These are phyloP conservation scores for Candida montana DNA, from an alignment of 805 yeast species.

Conservation along the genomic window DNA sequence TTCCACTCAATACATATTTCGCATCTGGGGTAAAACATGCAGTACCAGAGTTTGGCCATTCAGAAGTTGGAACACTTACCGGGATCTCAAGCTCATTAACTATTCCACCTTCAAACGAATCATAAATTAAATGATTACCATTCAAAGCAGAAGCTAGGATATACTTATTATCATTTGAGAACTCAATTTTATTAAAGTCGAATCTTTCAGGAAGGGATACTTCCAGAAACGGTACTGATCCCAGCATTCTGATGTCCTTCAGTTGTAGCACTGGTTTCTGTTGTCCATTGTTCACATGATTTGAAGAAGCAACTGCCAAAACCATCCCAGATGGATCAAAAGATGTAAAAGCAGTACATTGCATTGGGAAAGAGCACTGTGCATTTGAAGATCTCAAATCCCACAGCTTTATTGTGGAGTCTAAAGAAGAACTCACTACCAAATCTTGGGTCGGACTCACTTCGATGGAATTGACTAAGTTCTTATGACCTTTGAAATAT, in stretches of 20 bases:
- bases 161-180: conserved; percentile 70
- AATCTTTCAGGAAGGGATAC: conserved; percentile 33
- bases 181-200: conserved; percentile 64
- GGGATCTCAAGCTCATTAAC: conserved; percentile 32
- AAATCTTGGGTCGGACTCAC: conserved; percentile 65
- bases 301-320: conserved; percentile 37
- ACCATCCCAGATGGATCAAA: conserved; percentile 83
- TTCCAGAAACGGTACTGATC: conserved; percentile 49
- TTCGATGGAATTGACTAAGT: conserved; percentile 65
- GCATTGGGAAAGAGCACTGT: conserved; percentile 37
- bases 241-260: conserved; percentile 56
- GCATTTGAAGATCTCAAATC: conserved; percentile 66
- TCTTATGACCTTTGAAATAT: conserved; percentile 85
- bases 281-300: conserved; percentile 36
- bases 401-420: conserved; percentile 83
- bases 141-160: conserved; percentile 54
- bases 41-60: conserved; percentile 47
- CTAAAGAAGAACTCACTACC: conserved; percentile 64
- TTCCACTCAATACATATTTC: conserved; percentile 52
- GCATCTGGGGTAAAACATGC: conserved; percentile 67
- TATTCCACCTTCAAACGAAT: conserved; percentile 60
- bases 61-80: conserved; percentile 29
- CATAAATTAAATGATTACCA: conserved; percentile 55
- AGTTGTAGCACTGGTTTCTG: conserved; percentile 42
- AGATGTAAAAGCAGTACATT: conserved; percentile 36